Percentiles rank a stretch among this genome's conserved stretches.
Conservation (phyloP, 169 alveolate species). For the Plasmodium sp. region DNA sequence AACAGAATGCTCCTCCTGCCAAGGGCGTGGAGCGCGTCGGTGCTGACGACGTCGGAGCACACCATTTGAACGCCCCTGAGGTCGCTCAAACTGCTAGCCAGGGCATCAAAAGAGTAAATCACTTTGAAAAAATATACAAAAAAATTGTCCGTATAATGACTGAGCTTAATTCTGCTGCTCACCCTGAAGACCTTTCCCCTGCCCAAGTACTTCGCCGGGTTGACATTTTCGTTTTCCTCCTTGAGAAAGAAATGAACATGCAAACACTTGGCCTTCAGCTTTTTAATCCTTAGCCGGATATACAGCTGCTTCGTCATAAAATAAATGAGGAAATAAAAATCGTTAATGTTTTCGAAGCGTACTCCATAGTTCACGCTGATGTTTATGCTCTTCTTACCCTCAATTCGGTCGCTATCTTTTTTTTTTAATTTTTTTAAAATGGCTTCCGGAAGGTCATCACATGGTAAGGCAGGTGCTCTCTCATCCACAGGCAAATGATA, state of each 20-base stretch:
- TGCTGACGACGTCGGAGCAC: slow-evolving; percentile 35
- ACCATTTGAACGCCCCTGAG: slow-evolving; percentile 59
- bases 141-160: slow-evolving; percentile 39
- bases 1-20: slow-evolving; percentile 37
- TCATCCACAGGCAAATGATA: slow-evolving; percentile 2
- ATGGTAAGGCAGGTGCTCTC: background rate
- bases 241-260: slow-evolving; percentile 22
- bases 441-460: background rate
- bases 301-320: slow-evolving; percentile 64
- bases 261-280: slow-evolving; percentile 31
- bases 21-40: background rate
- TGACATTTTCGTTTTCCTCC: slow-evolving; percentile 44
- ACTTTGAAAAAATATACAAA: slow-evolving; percentile 62
- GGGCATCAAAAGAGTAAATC: background rate
- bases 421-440: background rate
- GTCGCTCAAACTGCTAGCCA: slow-evolving; percentile 15
- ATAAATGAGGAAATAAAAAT: slow-evolving; percentile 68
- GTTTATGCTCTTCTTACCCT: slow-evolving; percentile 32
- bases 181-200: slow-evolving; percentile 34
- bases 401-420: background rate
- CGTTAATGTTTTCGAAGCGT: slow-evolving; percentile 47
- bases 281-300: slow-evolving; percentile 51
- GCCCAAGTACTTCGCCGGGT: slow-evolving; percentile 38
- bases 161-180: slow-evolving; percentile 29
- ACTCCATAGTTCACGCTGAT: slow-evolving; percentile 66